These are phyloP conservation scores for Aspergillus spinulosporus DNA, from an alignment of 2,329 filamentous ascomycete species.

Conservation along the genomic window DNA sequence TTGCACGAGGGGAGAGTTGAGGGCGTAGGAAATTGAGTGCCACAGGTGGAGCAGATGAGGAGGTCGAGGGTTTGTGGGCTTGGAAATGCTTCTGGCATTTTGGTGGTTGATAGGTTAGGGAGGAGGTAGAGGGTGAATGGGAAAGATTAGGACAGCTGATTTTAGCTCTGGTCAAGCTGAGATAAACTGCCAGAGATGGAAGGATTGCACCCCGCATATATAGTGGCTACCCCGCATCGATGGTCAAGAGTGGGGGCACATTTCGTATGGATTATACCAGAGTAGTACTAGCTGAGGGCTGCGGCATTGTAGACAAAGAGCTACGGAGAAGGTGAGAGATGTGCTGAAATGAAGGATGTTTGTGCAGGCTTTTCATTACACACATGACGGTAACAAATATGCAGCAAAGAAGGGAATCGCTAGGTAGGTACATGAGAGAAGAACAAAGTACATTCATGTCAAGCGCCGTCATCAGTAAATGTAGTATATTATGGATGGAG, in stretches of 20 bases:
- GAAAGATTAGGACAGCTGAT: background rate
- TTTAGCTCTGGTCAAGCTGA: too few relatives aligned
- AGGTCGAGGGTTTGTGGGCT: slow-evolving; percentile 20
- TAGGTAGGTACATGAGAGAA: slow-evolving; percentile 19
- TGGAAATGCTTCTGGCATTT: slow-evolving; percentile 14
- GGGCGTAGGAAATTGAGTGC: slow-evolving; percentile 25
- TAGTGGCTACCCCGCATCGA: background rate
- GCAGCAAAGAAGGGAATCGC: slow-evolving; percentile 23
- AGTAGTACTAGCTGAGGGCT: too few relatives aligned
- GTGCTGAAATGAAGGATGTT: background rate
- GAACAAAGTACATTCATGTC: slow-evolving; percentile 16
- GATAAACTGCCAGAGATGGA: background rate
- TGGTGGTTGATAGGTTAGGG: background rate
- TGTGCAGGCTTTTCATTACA: slow-evolving; percentile 7
- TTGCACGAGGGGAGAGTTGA: slow-evolving; percentile 27
- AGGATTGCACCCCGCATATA: background rate
- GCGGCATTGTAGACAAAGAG: too few relatives aligned
- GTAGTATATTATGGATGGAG: slow-evolving; percentile 6
- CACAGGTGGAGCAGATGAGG: slow-evolving; percentile 31
- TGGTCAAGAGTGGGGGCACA: background rate
- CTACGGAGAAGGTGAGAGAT: too few relatives aligned
- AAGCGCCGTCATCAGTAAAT: slow-evolving; percentile 3
- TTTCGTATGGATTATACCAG: too few relatives aligned
- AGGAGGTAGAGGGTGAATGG: background rate
- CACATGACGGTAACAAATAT: slow-evolving; percentile 11